Percentiles rank a stretch among this genome's conserved stretches.
These are phyloP conservation scores for Phlyctochytrium bullatum DNA, from an alignment of 192 early-diverging fungal genomes.

Conservation along the genomic window DNA sequence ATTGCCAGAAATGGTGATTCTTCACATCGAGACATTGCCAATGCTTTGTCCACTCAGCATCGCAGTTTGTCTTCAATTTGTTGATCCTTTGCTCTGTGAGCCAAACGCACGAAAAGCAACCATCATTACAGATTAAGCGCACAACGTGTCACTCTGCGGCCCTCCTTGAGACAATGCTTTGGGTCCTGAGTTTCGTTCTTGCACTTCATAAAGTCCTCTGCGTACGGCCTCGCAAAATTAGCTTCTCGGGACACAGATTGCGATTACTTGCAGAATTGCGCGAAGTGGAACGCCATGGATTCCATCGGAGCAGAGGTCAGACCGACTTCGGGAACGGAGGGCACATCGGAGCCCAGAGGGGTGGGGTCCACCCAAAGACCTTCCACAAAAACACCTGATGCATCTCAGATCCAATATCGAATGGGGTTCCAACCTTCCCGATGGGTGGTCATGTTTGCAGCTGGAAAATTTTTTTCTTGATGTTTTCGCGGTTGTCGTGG, in stretches of 20 bases:
- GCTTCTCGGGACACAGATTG: not conserved
- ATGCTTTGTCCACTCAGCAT: constrained; percentile 79
- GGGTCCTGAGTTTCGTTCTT: constrained; percentile 90
- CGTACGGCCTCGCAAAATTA: constrained; percentile 57
- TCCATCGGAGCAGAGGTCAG: constrained; percentile 86
- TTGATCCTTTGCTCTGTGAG: constrained; percentile 54
- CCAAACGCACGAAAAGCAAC: not conserved
- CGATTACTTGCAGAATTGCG: constrained; percentile 75
- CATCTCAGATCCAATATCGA: not conserved
- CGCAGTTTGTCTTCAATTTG: constrained; percentile 89
- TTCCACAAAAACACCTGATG: constrained; percentile 49
- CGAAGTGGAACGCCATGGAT: constrained; percentile 91
- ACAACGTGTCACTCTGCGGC: constrained; percentile 93
- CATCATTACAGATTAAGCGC: constrained; percentile 70
- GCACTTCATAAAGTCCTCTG: constrained; percentile 96
- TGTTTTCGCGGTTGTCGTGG: no score
- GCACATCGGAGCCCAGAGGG: constrained; percentile 67
- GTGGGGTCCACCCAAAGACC: constrained; percentile 81
- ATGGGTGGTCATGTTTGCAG: constrained; percentile 22
- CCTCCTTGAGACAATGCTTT: constrained; percentile 87
- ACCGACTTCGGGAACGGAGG: constrained; percentile 85
- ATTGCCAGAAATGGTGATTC: constrained; percentile 83
- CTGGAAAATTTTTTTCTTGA: constrained; percentile 2
- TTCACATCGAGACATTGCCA: constrained; percentile 90
- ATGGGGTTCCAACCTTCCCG: constrained; percentile 13